phyloP scores from a whole-genome alignment of 2,329 filamentous ascomycete species.

The Colletotrichum spinosum region DNA sequence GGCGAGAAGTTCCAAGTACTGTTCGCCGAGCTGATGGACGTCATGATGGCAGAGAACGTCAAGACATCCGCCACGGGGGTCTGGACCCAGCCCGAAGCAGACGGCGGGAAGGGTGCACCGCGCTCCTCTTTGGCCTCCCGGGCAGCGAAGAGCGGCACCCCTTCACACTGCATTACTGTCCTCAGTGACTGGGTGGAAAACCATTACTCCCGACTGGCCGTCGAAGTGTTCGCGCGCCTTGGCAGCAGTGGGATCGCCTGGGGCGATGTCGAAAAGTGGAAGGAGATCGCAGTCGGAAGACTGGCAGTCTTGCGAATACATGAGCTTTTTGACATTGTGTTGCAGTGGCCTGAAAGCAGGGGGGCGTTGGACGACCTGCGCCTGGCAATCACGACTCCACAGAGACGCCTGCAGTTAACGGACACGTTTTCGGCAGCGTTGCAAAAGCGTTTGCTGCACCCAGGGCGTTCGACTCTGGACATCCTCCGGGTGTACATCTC shows the following conservation, averaged over 20 bases:
- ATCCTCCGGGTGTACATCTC: constrained; percentile 83
- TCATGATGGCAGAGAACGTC: constrained; percentile 73
- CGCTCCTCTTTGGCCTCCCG: constrained; percentile 41
- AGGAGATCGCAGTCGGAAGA: constrained; percentile 75
- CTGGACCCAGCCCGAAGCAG: constrained; percentile 59
- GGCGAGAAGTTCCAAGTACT: constrained; percentile 77
- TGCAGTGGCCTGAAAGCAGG: constrained; percentile 77
- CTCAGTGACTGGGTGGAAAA: constrained; percentile 77
- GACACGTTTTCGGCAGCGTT: constrained; percentile 75
- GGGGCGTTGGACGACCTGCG: constrained; percentile 81
- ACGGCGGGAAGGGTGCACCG: constrained; percentile 40
- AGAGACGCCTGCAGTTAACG: constrained; percentile 77
- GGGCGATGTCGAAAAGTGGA: constrained; percentile 74
- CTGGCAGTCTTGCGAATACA: constrained; percentile 76
- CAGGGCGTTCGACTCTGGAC: constrained; percentile 79
- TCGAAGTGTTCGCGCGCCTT: constrained; percentile 67
- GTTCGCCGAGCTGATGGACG: constrained; percentile 78
- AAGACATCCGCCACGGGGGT: constrained; percentile 70
- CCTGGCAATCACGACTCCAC: constrained; percentile 75
- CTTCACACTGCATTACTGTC: constrained; percentile 67
- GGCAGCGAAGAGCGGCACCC: constrained; percentile 44
- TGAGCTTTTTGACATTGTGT: constrained; percentile 83
- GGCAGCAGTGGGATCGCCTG: constrained; percentile 58
- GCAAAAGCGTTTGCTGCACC: constrained; percentile 76
- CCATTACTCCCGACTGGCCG: constrained; percentile 72